Percentiles rank a stretch among this genome's conserved stretches.
Evolutionary conservation across 352 stramenopile species (phyloP).

Genomic region (Globisporangium sylvaticum): DNA sequence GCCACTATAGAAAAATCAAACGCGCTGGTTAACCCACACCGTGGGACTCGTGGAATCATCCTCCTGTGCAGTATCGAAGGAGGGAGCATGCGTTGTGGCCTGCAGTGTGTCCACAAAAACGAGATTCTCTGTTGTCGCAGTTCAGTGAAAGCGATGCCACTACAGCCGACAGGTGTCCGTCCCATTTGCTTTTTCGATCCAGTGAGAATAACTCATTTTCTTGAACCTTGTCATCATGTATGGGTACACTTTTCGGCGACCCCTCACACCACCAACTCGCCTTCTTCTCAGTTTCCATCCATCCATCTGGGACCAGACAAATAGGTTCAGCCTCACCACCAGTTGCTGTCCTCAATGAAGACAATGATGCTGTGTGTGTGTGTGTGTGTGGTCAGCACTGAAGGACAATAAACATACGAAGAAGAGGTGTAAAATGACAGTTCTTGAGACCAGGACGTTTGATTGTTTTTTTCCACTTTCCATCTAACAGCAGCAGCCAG

Average conservation of each 20-base stretch:
- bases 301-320: neutral
- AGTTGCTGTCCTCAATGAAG: neutral
- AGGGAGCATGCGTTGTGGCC: too few species aligned
- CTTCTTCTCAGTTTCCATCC: neutral
- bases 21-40: neutral
- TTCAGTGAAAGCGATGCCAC: neutral
- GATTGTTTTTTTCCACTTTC: neutral
- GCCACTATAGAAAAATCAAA: neutral
- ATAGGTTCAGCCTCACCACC: too few species aligned
- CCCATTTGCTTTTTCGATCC: neutral
- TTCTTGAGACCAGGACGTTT: neutral
- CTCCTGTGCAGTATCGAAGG: too few species aligned
- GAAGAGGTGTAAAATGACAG: neutral
- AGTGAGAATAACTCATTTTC: neutral
- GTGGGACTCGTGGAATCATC: neutral
- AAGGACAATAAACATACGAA: neutral
- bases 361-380: neutral
- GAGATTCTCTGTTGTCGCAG: neutral
- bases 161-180: neutral
- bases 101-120: neutral
- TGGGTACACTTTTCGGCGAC: constrained; percentile 3
- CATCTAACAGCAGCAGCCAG: neutral
- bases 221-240: neutral
- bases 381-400: neutral
- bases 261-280: neutral